Percentiles rank a stretch among this genome's conserved stretches.
Conservation (phyloP, 1,139 yeast genomes). For the Diutina rugosa region DNA sequence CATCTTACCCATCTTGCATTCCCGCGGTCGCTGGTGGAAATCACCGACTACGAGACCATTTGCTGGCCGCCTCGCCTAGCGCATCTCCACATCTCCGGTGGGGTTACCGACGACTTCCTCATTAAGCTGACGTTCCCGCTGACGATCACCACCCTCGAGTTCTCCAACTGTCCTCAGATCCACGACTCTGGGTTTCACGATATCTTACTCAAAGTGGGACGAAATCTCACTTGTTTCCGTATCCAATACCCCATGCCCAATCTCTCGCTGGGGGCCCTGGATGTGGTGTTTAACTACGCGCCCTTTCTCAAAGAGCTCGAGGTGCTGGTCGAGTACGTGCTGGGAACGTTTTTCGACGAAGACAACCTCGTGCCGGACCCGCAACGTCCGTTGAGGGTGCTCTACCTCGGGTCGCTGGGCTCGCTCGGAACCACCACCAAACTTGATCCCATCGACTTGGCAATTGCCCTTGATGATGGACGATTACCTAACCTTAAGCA, state of each 20-base stretch:
- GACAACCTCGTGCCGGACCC: constrained; percentile 27
- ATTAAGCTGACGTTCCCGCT: constrained; percentile 53
- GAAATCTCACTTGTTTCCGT: constrained; percentile 44
- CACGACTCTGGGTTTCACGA: constrained; percentile 47
- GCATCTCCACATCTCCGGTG: constrained; percentile 74
- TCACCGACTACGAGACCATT: constrained; percentile 36
- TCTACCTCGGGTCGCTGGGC: constrained; percentile 78
- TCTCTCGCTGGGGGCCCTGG: constrained; percentile 55
- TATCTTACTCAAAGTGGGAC: constrained; percentile 52
- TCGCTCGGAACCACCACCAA: constrained; percentile 75
- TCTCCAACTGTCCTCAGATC: constrained; percentile 80
- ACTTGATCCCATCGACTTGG: constrained; percentile 77
- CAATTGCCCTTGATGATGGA: constrained; percentile 70
- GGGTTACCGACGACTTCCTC: constrained; percentile 72
- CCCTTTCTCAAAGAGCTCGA: constrained; percentile 54
- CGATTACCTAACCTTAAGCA: constrained; percentile 56
- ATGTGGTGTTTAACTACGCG: constrained; percentile 59
- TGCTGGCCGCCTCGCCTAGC: constrained; percentile 72
- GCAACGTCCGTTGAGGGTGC: constrained; percentile 45
- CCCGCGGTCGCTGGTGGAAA: constrained; percentile 78
- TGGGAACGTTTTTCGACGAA: constrained; percentile 53
- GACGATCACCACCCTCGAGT: constrained; percentile 57
- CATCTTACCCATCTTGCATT: constrained; percentile 66
- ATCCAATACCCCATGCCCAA: constrained; percentile 87
- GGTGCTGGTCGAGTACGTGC: constrained; percentile 72